Percentiles rank a stretch among this genome's conserved stretches.
These are phyloP conservation scores for Phytophthora chlamydospora DNA, from an alignment of 352 stramenopile genomes.

Conservation along the genomic window DNA sequence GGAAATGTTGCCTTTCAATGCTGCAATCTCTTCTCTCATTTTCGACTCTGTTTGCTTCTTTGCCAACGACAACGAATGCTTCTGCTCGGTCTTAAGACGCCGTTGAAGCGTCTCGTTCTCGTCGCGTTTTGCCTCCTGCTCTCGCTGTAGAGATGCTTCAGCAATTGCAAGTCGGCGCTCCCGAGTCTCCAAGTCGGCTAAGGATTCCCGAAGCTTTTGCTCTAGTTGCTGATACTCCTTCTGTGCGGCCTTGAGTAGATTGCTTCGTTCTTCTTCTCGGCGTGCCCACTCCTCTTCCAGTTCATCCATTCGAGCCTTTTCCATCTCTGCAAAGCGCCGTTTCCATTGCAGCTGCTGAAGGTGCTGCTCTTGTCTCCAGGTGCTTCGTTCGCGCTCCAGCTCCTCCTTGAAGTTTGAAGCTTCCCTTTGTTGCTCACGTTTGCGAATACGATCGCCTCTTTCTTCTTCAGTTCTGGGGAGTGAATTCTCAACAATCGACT, in stretches of 20 bases:
- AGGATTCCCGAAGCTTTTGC: constrained; percentile 55
- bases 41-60: constrained; percentile 65
- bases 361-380: constrained; percentile 58
- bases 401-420: constrained; percentile 37
- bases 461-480: constrained; percentile 10
- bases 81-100: constrained; percentile 69
- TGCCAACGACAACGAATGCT: constrained; percentile 52
- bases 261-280: constrained; percentile 74
- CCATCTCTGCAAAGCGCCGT: constrained; percentile 51
- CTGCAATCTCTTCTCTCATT: constrained; percentile 75
- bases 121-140: constrained; percentile 59
- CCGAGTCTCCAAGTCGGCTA: constrained; percentile 63
- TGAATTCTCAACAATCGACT: background rate
- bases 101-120: constrained; percentile 64
- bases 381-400: constrained; percentile 42
- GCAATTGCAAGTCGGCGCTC: constrained; percentile 63
- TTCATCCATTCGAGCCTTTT: constrained; percentile 75
- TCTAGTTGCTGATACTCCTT: constrained; percentile 77
- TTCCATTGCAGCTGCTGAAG: constrained; percentile 62
- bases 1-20: constrained; percentile 54
- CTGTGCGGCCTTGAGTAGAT: constrained; percentile 56
- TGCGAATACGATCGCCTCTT: background rate
- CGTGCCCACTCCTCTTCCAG: constrained; percentile 82
- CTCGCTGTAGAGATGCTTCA: constrained; percentile 58
- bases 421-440: constrained; percentile 23